Base-by-base conservation (phyloP, 495 filamentous ascomycete species). In the Chaetomidium leptoderma region DNA sequence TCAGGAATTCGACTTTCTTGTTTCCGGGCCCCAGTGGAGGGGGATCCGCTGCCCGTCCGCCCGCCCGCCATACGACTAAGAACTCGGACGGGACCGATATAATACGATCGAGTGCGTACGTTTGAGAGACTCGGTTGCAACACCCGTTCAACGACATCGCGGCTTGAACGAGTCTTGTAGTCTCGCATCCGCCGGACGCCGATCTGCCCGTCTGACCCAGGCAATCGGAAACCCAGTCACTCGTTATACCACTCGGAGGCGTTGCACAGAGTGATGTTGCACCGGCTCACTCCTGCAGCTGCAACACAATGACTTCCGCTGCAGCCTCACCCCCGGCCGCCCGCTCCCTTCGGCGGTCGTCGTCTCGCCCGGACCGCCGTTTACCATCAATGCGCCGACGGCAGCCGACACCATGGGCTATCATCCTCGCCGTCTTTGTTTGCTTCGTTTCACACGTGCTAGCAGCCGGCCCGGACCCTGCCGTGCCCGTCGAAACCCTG, bases 371-470 rank as follows among this genome's bases (percentile, higher is more conserved):
- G 45, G n/a, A 26, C 45, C 40, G 29, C 32, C 57, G n/a, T 13
- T 44, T 26, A 57, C 62, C 55, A 60, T 42, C 63, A 33, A 19
- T 46, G 53, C 58, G 14, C 64, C 63, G 62, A 57, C 65, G 56
- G 46, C 61, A 46, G 33, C 60, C 60, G 55, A 63, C 63, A 58
- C 53, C 63, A 59, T 72, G 68, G 68, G 57, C 61, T 57, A 57
- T 65, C 43, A 60, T 74, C 55, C 30, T 75, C 56, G 53, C 69
- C 33, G 54, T 74, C 54, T 53, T 75, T 53, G 68, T 63, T 43
- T 69, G 57, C 30, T 61, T 74, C 44, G 53, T 69, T 32, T 70
- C 66, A 50, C 66, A 64, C 17, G 55, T 46, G 1, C 36, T 69
- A 53, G 64, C 69, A 50, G 53, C 60, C 62, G 60, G 65, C 9